Percentiles rank a stretch among this genome's conserved stretches.
phyloP scores from a whole-genome alignment of 345 rosid genomes.

The Streptanthus diversifolius region DNA sequence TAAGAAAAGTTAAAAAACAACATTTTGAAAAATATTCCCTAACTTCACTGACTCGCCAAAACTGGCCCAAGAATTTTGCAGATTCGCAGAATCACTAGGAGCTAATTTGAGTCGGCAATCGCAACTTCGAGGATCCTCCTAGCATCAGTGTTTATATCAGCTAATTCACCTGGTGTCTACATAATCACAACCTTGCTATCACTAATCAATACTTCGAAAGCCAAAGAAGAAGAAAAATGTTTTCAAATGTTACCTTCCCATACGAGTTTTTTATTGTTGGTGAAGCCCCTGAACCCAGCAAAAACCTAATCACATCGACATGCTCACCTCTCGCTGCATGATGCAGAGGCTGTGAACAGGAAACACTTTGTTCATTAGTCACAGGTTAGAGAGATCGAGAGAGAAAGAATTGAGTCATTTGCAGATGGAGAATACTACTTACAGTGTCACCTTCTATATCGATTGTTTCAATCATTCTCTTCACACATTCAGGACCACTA shows the following conservation, averaged over 20 bases:
- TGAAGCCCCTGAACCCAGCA: constrained; percentile 71
- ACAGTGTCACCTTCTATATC: constrained; percentile 87
- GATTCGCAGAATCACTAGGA: background rate
- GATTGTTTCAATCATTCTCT: constrained; percentile 69
- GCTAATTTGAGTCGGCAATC: background rate
- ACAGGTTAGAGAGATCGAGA: background rate
- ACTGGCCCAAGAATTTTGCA: background rate
- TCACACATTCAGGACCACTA: constrained; percentile 38
- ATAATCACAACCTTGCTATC: constrained; percentile 22
- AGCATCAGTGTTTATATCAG: constrained; percentile 62
- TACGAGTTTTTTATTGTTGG: constrained; percentile 47
- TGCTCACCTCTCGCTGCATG: constrained; percentile 97
- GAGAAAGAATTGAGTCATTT: background rate
- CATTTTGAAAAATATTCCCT: background rate
- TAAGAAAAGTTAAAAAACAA: background rate
- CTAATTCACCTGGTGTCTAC: constrained; percentile 63
- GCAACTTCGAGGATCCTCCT: constrained; percentile 50
- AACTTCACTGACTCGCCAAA: constrained; percentile 6
- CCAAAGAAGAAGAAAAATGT: background rate
- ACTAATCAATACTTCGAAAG: background rate
- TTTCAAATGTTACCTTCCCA: constrained; percentile 59
- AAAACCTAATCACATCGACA: constrained; percentile 55
- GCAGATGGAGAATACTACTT: constrained; percentile 45
- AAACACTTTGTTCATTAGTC: background rate
- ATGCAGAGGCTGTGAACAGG: constrained; percentile 74